Conservation (phyloP, 164 flowering plant genomes). For the Chimonanthus praecox region DNA sequence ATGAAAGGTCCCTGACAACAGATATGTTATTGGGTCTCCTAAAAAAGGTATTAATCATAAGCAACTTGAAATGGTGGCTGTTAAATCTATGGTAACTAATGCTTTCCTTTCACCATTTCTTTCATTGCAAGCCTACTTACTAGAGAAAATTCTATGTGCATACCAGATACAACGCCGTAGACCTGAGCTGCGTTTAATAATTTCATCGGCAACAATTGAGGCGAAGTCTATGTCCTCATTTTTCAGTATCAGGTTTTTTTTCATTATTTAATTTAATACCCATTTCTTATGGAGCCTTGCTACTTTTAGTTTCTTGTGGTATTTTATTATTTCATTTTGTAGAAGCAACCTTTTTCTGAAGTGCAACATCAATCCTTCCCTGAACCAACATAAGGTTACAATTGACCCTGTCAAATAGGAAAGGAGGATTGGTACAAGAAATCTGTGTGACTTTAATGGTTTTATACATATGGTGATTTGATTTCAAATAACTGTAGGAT, state of each 20-base stretch:
- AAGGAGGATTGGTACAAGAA: no score
- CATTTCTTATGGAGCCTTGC: not conserved
- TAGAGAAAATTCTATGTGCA: not conserved
- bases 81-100: not conserved
- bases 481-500: no score
- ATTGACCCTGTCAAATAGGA: no score
- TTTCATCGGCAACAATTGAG: constrained; percentile 96
- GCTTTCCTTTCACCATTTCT: not conserved
- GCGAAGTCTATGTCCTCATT: constrained; percentile 78
- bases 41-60: constrained; percentile 58
- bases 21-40: constrained; percentile 87
- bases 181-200: constrained; percentile 78
- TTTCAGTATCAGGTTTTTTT: constrained; percentile 60
- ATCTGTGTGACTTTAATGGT: no score
- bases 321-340: not conserved
- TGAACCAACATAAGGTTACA: no score
- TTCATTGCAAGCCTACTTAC: not conserved
- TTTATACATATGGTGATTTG: no score
- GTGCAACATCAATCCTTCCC: no score
- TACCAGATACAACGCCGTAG: constrained; percentile 84
- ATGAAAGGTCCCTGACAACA: constrained; percentile 90
- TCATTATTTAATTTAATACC: not conserved
- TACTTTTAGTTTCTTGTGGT: not conserved
- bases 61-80: not conserved
- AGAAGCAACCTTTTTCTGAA: not conserved